Evolutionary conservation across 306 rosid genomes (phyloP), one percentile per base, ranked within the genome.

Genomic region (Rubus parviflorus): DNA sequence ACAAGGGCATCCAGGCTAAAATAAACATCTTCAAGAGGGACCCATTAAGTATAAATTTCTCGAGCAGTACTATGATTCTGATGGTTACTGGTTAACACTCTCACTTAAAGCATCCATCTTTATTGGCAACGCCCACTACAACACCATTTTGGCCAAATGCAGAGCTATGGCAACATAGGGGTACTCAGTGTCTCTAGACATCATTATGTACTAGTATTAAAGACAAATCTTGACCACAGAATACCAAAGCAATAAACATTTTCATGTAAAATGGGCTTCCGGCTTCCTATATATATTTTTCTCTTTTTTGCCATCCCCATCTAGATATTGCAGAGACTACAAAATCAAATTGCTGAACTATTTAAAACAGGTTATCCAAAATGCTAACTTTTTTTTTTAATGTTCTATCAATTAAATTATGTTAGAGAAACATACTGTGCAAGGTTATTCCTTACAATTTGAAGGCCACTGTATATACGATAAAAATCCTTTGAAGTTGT

Each of bases 401-500:
- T 16, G 70, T 17, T n/a, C 37, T 42, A 43, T 20, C n/a, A 43
- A 13, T 6, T 3, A 12, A 67, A 9, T 46, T 45, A 70, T 68
- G 45, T 30, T 15, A 70, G 19, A 17, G 57, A 81, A 65, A 79
- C 56, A 41, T 22, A 11, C 30, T 41, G 25, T 11, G 78, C 20
- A 68, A 71, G 63, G 70, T 63, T 30, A 68, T 70, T 78, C 52
- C 97, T 89, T 89, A 95, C 98, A 86, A 95, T 92, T 89, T 95
- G 98, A 71, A 95, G 98, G 73, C 98, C 97, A 69, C 98, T 95
- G 82, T 95, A 95, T 77, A 95, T 92, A 13, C 97, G 89, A 83
- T 95, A 95, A 85, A 90, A 92, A 87, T 95, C 98, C 89, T 87
- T 92, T 47, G 98, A 92, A 77, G 92, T 92, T 75, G 98, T 92